Evolutionary conservation across 106 monocot genomes (phyloP).

Genomic region (Hemerocallis citrina): DNA sequence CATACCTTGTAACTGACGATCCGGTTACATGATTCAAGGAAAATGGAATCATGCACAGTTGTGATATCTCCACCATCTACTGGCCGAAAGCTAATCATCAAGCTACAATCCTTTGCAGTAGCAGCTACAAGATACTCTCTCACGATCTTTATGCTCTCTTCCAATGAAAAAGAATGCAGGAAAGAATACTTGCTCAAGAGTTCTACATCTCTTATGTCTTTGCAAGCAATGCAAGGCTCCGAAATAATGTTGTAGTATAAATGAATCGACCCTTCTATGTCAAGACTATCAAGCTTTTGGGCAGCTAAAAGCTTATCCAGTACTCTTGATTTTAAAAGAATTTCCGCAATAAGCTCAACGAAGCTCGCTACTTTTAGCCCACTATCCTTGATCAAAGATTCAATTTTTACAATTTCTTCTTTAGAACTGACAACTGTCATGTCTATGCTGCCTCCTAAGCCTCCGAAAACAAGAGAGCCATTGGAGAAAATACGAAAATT

Average conservation of each 20-base stretch:
- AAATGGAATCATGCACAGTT: slow-evolving; percentile 23
- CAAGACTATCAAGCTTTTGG: slow-evolving; percentile 67
- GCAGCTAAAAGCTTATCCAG: slow-evolving; percentile 42
- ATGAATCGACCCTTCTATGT: slow-evolving; percentile 87
- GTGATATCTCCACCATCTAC: background rate
- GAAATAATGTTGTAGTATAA: slow-evolving; percentile 54
- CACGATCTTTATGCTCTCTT: slow-evolving; percentile 49
- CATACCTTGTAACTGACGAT: slow-evolving; percentile 81
- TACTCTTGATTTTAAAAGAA: slow-evolving; percentile 36
- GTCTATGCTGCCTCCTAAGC: slow-evolving; percentile 35
- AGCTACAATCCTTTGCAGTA: slow-evolving; percentile 74
- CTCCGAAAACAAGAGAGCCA: slow-evolving; percentile 62
- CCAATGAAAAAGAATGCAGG: slow-evolving; percentile 43
- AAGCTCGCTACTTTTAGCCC: slow-evolving; percentile 35
- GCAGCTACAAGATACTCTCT: slow-evolving; percentile 54
- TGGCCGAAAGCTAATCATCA: slow-evolving; percentile 69
- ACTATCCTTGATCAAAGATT: slow-evolving; percentile 21
- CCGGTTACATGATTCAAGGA: slow-evolving; percentile 46
- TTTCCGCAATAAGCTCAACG: slow-evolving; percentile 51
- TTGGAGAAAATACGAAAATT: slow-evolving; percentile 71
- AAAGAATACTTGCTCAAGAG: slow-evolving; percentile 21
- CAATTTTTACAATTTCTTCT: slow-evolving; percentile 15
- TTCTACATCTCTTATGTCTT: slow-evolving; percentile 24
- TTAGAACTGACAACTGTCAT: slow-evolving; percentile 4
- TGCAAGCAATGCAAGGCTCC: slow-evolving; percentile 48